Base-by-base conservation (phyloP, 2,329 filamentous ascomycete species). In the Cladophialophora yegresii region DNA sequence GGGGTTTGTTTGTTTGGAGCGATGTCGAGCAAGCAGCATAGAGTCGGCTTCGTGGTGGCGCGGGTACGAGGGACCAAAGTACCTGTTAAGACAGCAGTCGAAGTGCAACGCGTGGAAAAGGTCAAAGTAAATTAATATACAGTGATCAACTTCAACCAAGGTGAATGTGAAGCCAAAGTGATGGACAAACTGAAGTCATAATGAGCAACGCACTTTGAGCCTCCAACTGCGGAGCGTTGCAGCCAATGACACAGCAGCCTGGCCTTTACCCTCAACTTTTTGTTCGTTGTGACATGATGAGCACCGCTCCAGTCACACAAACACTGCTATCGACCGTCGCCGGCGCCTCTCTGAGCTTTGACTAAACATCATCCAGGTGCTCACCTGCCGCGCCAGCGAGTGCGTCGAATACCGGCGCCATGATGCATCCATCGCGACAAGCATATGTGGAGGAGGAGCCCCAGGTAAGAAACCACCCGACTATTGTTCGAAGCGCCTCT, bases 361-460 rank as follows among this genome's bases (percentile, higher is more conserved):
- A 50, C 9, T 12, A 1, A 4, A 12, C 47, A 26, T 20, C 47
- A 3, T 50, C 26, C 22, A 20, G 12, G 5, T 28, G 22, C 45
- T n/a, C 10, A 30, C n/a, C 22, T n/a, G 7, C n/a, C n/a, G 36
- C 28, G 28, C 13, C 22, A 7, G 9, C 22, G 20, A 40, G 9
- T 13, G 20, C 23, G 16, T 12, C 20, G 13, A 50, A 12, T 4
- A 32, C 58, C 51, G 28, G 20, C 66, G 78, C 74, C 75, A 84
- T 79, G 76, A 84, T 96, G 81, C 93, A 97, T 81, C 93, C 93
- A 64, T 87, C 93, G 76, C 87, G 95, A 70, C 89, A 93, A 78
- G 93, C 93, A 49, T 97, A 96, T 78, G 92, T 98, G 69, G 93
- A 98, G 83, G 93, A 97, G 75, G 87, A 86, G 74, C 78, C 83